Conservation (phyloP, 176 grass and related monocot species). For the Saccharum spontaneum region DNA sequence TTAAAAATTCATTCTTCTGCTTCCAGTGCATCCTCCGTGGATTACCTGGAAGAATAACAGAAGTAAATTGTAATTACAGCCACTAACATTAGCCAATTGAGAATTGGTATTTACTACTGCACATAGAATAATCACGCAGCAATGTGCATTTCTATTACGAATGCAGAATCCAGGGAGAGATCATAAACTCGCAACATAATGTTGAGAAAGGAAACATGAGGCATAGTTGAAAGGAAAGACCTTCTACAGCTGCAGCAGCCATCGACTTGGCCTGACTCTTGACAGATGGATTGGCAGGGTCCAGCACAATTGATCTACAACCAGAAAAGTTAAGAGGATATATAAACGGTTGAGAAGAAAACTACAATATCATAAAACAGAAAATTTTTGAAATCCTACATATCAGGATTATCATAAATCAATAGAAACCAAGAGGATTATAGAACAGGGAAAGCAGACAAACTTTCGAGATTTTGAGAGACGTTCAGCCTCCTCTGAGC, state of each 20-base stretch:
- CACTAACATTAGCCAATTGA: slow-evolving; percentile 18
- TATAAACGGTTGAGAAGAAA: slow-evolving; percentile 12
- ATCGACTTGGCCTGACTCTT: slow-evolving; percentile 96
- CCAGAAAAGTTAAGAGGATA: slow-evolving; percentile 21
- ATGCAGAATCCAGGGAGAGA: slow-evolving; percentile 4
- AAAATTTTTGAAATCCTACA: background rate
- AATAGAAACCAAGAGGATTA: slow-evolving; percentile 31
- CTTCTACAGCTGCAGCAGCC: slow-evolving; percentile 84
- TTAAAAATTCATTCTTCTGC: slow-evolving; percentile 69
- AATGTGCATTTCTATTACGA: slow-evolving; percentile 29
- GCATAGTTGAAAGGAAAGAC: slow-evolving; percentile 50
- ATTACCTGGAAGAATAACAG: slow-evolving; percentile 65
- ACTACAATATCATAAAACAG: slow-evolving; percentile 25
- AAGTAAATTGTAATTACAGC: slow-evolving; percentile 30
- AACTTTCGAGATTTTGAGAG: slow-evolving; percentile 92
- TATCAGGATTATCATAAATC: slow-evolving; percentile 27
- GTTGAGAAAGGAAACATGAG: slow-evolving; percentile 35
- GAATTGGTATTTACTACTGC: slow-evolving; percentile 15
- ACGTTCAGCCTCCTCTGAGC: slow-evolving; percentile 93
- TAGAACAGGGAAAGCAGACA: slow-evolving; percentile 51
- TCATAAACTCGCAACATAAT: slow-evolving; percentile 16
- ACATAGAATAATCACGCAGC: background rate
- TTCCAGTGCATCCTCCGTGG: slow-evolving; percentile 82
- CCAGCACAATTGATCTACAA: slow-evolving; percentile 82
- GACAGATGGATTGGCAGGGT: slow-evolving; percentile 93